Evolutionary conservation across 768 basidiomycete species (phyloP), one percentile per base, ranked within the genome.

Genomic region (Pluteus cervinus): DNA sequence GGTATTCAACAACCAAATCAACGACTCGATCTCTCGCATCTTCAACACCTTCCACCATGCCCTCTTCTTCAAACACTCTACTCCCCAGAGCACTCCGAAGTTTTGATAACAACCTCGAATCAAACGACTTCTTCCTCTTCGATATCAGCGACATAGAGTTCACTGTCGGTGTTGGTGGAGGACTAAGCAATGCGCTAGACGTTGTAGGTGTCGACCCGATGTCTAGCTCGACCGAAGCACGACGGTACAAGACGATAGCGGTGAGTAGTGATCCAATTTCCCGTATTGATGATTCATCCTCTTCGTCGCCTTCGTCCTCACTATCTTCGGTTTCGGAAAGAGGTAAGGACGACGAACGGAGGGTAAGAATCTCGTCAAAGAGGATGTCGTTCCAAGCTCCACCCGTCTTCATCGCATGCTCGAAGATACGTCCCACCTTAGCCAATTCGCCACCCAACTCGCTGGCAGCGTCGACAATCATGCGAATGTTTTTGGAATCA

Each of bases 21-120:
- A 86, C 82, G 24, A 78, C 79, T n/a, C 69, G 60, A 56, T 88
- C 86, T 40, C 79, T 68, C 32, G 84, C 85, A 42, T 87, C 84
- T 54, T 88, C 86, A 37, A 87, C 54, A 18, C 56, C 53, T 23
- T 47, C 49, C 42, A 24, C 36, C 24, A 22, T 33, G 24, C 26
- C 43, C n/a, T 37, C 56, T 23, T 51, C 58, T 46, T 73, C 69
- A 48, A 65, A 72, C 38, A 56, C 64, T 38, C 66, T 51, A 50
- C 51, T 61, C 10, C 79, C 85, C 25, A 88, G 61, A 22, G 68
- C 69, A 10, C 66, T 63, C 42, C 79, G 62, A 37, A 88, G 54
- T 28, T 62, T 58, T 30, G 61, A 58, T 36, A 68, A 57, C 41
- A 72, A 53, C 41, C 55, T 65, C 33, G 56, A 41, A 16, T 16